These are phyloP conservation scores for Teratosphaeria zuluensis DNA, from an alignment of 2,329 filamentous ascomycete species.

Conservation along the genomic window DNA sequence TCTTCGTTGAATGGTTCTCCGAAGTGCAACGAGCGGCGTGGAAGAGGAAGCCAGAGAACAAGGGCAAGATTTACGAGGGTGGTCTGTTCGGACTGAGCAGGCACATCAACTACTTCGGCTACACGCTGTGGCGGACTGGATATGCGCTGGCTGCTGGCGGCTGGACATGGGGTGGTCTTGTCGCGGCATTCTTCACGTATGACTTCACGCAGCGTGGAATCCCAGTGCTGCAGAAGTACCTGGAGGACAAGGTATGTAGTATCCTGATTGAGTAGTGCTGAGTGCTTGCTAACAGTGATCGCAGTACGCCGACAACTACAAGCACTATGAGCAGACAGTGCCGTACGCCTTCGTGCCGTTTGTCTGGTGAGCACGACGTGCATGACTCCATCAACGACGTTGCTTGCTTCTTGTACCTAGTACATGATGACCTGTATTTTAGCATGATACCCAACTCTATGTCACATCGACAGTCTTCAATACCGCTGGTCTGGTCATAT, in stretches of 20 bases:
- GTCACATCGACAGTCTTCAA: neutral
- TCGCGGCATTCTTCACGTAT: constrained; percentile 33
- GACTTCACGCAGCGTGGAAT: constrained; percentile 33
- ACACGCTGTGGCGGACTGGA: constrained; percentile 41
- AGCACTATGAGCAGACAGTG: constrained; percentile 28
- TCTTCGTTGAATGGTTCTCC: constrained; percentile 44
- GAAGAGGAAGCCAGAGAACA: constrained; percentile 42
- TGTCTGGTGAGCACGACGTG: constrained; percentile 7
- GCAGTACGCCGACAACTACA: constrained; percentile 32
- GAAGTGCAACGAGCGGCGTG: constrained; percentile 49
- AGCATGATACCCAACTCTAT: neutral
- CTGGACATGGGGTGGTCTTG: constrained; percentile 33
- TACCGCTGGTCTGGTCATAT: neutral
- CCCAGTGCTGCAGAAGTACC: constrained; percentile 42
- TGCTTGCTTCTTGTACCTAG: neutral
- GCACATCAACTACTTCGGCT: constrained; percentile 48
- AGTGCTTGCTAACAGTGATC: constrained; percentile 2
- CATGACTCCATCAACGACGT: neutral
- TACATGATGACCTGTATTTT: neutral
- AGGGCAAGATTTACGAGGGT: constrained; percentile 42
- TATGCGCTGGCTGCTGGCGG: constrained; percentile 42
- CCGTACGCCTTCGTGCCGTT: constrained; percentile 32
- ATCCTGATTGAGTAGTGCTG: neutral
- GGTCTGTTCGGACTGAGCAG: constrained; percentile 42
- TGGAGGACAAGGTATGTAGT: constrained; percentile 29